A percentile compares a stretch with the other conserved stretches of the same genome.
These are phyloP conservation scores for Gautieria morchelliformis DNA, from an alignment of 768 basidiomycete genomes.

Conservation along the genomic window DNA sequence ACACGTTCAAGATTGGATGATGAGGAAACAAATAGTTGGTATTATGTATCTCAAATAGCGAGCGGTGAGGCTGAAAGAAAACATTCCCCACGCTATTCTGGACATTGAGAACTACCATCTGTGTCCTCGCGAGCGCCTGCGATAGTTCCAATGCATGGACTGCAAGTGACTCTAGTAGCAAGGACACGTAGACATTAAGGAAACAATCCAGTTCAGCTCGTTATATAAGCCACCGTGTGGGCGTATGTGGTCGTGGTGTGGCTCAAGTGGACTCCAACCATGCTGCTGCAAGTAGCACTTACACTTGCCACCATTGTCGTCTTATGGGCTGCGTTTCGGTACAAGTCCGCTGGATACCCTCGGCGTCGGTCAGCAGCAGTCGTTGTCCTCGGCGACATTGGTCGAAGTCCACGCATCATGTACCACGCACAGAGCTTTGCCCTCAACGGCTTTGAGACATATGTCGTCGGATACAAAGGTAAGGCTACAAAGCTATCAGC, in stretches of 20 bases:
- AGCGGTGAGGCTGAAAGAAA: not conserved
- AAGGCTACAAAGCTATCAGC: slow-evolving; percentile 15
- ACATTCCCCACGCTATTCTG: not conserved
- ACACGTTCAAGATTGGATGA: not conserved
- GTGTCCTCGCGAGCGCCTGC: slow-evolving; percentile 3
- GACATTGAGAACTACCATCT: slow-evolving; percentile 1
- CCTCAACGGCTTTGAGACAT: slow-evolving; percentile 64
- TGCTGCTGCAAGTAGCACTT: not conserved
- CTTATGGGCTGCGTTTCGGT: not conserved
- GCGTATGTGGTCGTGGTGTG: too few species aligned
- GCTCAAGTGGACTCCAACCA: too few species aligned
- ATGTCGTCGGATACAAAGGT: slow-evolving; percentile 84
- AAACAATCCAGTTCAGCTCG: too few species aligned
- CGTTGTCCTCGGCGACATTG: slow-evolving; percentile 91
- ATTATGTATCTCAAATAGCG: slow-evolving; percentile 3
- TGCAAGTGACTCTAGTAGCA: slow-evolving; percentile 6
- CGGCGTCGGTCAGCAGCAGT: slow-evolving; percentile 67
- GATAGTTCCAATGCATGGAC: not conserved
- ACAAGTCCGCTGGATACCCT: not conserved
- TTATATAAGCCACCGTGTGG: not conserved
- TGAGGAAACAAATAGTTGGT: not conserved
- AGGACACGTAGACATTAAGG: not conserved
- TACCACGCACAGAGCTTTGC: slow-evolving; percentile 95
- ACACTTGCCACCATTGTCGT: not conserved
- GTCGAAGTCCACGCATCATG: slow-evolving; percentile 96